These are phyloP conservation scores for Boletus patriciae DNA, from an alignment of 768 basidiomycete species.

Conservation along the genomic window DNA sequence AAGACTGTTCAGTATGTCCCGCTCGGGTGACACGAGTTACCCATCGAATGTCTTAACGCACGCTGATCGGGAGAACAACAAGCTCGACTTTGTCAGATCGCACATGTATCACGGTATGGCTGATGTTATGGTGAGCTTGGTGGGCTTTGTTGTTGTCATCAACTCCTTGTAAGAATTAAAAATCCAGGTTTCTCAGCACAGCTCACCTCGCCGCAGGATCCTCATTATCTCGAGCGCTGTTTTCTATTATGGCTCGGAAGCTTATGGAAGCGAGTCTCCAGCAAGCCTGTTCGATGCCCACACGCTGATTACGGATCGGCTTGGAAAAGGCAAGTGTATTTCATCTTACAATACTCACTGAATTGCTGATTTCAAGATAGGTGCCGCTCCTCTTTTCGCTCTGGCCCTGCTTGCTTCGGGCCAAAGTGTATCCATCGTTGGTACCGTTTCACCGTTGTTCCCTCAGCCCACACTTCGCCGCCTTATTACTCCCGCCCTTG, in stretches of 20 bases:
- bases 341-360: neutral
- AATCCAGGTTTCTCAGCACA: neutral
- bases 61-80: constrained; percentile 56
- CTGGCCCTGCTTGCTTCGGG: constrained; percentile 82
- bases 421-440: constrained; percentile 87
- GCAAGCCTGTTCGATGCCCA: constrained; percentile 87
- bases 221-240: constrained; percentile 80
- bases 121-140: constrained; percentile 66
- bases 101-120: constrained; percentile 66
- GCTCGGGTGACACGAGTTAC: constrained; percentile 19
- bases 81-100: constrained; percentile 52
- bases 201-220: constrained; percentile 48
- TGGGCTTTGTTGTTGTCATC: constrained; percentile 85
- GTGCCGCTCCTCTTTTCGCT: constrained; percentile 84
- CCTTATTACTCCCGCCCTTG: constrained; percentile 74
- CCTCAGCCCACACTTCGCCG: constrained; percentile 70
- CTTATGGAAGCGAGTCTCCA: constrained; percentile 41
- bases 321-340: constrained; percentile 60
- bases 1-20: constrained; percentile 28
- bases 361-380: constrained; percentile 39
- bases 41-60: constrained; percentile 42
- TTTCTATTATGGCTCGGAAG: constrained; percentile 61
- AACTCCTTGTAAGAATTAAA: constrained; percentile 65
- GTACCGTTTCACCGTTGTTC: constrained; percentile 54
- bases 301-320: constrained; percentile 59